Conservation (phyloP, 805 yeast genomes). For the Candida morakotiae region DNA sequence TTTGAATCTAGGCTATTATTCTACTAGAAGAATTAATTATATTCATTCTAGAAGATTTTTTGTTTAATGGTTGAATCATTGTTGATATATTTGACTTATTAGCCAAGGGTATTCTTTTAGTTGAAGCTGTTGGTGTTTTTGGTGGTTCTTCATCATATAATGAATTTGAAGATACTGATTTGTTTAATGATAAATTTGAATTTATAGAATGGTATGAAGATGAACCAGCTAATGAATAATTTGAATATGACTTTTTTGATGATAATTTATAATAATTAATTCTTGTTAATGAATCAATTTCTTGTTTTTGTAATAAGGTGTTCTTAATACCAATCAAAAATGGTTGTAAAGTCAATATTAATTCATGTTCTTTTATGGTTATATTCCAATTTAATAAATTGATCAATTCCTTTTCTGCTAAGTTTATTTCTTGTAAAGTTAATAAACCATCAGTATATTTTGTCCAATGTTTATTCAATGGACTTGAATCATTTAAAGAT, state of each 20-base stretch:
- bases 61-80: conserved; percentile 4
- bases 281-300: conserved; percentile 23
- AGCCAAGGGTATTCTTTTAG: conserved; percentile 11
- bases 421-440: conserved; percentile 73
- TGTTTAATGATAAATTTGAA: conserved; percentile 14
- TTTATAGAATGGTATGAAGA: conserved; percentile 9
- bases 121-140: conserved; percentile 2
- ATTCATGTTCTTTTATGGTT: conserved; percentile 64
- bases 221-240: conserved; percentile 13
- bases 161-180: conserved; percentile 9
- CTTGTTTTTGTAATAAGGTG: conserved; percentile 29
- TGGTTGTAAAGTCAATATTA: conserved; percentile 64
- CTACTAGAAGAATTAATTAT: too few species aligned
- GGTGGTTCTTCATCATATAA: conserved; percentile 6
- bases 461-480: conserved; percentile 96
- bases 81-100: conserved; percentile 7
- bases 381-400: conserved; percentile 84
- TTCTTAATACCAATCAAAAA: conserved; percentile 72
- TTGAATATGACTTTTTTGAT: conserved; percentile 12
- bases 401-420: conserved; percentile 86
- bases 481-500: conserved; percentile 87
- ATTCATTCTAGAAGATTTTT: conserved; percentile 3
- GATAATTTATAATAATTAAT: conserved; percentile 29
- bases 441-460: conserved; percentile 85
- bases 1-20: too few species aligned